Base-by-base conservation (phyloP, 805 yeast species). In the Spathaspora boniae region DNA sequence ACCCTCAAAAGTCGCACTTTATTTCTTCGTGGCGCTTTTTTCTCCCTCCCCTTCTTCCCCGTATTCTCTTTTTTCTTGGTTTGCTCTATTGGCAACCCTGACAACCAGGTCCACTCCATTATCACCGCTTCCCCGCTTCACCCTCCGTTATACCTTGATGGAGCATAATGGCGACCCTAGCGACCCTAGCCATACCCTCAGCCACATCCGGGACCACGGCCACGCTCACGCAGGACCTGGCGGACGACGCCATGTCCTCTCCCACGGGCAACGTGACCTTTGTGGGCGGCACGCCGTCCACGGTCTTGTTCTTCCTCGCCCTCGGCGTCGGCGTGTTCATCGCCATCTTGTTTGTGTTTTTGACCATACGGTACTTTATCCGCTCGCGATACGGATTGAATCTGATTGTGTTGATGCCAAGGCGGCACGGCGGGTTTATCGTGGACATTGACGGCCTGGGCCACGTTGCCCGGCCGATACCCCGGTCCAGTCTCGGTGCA, bases 291-390 rank as follows among this genome's bases (percentile, higher is more conserved):
- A 65, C 73, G 23, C 84, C 85, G 1, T 75, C 84, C 1, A 77
- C 83, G 1, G 77, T 78, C 23, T 58, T 80, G 20, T 80, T 80
- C 55, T 77, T 78, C 54, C 57, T 80, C 9, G 84, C 86, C 1
- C 63, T 80, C 23, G 74, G 80, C 1, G 74, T 78, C 9, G 86
- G 85, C 3, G 71, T 78, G 9, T 49, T 71, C 16, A 77, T 79
- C 26, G 83, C 84, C 4, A 15, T 65, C 0, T 51, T 77, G 18
- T 77, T 80, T 46, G 44, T 78, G 6, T 78, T 78, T 56, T 78
- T 80, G 65, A 75, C 85, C 8, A 49, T 75, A 34, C 58, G 84
- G 32, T 79, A 80, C 52, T 72, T 79, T 45, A 67, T 80, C 3
- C 59, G 85, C 34, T 66, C 82, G 4, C 68, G 63, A 37, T 70